Conservation (phyloP, 495 filamentous ascomycete genomes). For the Penicillium ochrochloron region DNA sequence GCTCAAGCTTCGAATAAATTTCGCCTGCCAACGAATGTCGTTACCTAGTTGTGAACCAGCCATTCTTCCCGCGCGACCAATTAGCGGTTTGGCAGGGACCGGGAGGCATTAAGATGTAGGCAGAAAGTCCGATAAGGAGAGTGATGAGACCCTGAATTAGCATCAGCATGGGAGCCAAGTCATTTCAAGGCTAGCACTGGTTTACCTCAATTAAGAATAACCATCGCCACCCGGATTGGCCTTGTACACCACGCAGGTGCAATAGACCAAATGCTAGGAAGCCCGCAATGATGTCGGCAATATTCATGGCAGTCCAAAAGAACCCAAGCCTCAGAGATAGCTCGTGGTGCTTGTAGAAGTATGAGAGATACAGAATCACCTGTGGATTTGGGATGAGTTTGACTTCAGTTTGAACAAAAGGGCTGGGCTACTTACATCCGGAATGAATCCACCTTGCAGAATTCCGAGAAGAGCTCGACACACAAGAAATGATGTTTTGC, state of each 20-base stretch:
- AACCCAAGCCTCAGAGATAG: conserved; percentile 63
- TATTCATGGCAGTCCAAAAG: conserved; percentile 64
- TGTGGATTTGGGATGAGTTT: conserved; percentile 5
- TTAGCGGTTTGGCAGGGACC: conserved; percentile 54
- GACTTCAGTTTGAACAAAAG: not conserved
- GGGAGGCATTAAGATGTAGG: conserved; percentile 59
- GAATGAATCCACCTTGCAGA: conserved; percentile 59
- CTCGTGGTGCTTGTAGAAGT: conserved; percentile 71
- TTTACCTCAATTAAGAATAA: conserved; percentile 55
- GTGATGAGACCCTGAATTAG: conserved; percentile 49
- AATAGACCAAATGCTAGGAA: conserved; percentile 57
- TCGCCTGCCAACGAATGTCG: conserved; percentile 34
- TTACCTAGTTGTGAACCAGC: conserved; percentile 64
- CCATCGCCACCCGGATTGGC: conserved; percentile 42
- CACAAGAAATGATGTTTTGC: conserved; percentile 62
- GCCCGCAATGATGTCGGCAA: conserved; percentile 52
- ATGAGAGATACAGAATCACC: conserved; percentile 66
- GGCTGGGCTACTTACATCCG: conserved; percentile 12
- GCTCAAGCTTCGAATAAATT: not conserved
- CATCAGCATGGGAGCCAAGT: not conserved
- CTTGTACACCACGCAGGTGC: conserved; percentile 43
- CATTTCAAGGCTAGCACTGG: not conserved
- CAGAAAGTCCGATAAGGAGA: conserved; percentile 52
- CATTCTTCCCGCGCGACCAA: conserved; percentile 66
- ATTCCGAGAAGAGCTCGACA: conserved; percentile 67